phyloP scores from a whole-genome alignment of 805 yeast genomes.

The Yarrowia sp. region DNA sequence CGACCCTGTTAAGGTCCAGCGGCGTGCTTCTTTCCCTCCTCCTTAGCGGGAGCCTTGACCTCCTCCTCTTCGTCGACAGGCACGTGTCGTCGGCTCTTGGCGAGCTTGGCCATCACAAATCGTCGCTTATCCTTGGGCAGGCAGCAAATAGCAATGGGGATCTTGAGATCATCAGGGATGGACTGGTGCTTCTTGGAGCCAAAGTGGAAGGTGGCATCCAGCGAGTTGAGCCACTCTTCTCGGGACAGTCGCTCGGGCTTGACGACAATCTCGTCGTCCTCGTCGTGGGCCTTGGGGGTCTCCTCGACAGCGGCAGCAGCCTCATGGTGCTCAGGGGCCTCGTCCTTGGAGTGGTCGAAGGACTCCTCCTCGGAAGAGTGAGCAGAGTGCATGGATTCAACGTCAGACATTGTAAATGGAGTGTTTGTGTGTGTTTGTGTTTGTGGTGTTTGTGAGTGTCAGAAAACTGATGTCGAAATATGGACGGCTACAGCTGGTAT shows the following conservation, averaged over 20 bases:
- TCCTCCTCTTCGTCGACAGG: conserved; percentile 16
- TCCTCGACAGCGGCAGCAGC: conserved; percentile 22
- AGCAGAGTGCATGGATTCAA: conserved; percentile 33
- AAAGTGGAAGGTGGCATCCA: conserved; percentile 23
- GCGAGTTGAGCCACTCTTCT: conserved; percentile 15
- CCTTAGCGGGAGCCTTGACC: conserved; percentile 5
- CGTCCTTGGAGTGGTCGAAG: conserved; percentile 6
- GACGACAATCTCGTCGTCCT: conserved; percentile 17
- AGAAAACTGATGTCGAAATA: conserved; percentile 11
- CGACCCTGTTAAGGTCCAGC: conserved; percentile 7
- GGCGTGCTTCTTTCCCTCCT: conserved; percentile 19
- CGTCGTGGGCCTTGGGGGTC: conserved; percentile 5
- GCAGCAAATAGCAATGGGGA: conserved; percentile 28
- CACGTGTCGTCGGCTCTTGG: neutral
- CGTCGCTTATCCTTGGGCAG: conserved; percentile 24
- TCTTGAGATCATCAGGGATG: conserved; percentile 18
- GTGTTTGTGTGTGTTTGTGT: neutral
- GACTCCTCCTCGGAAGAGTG: conserved; percentile 26
- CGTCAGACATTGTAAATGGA: conserved; percentile 16
- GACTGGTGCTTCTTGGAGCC: conserved; percentile 33
- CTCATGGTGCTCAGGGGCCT: conserved; percentile 19
- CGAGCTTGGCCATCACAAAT: conserved; percentile 22
- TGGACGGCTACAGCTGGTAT: neutral
- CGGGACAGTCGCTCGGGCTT: conserved; percentile 18
- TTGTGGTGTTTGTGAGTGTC: conserved; percentile 7